These are phyloP conservation scores for Naumovozyma dairenensis DNA, from an alignment of 805 yeast genomes.

Conservation along the genomic window DNA sequence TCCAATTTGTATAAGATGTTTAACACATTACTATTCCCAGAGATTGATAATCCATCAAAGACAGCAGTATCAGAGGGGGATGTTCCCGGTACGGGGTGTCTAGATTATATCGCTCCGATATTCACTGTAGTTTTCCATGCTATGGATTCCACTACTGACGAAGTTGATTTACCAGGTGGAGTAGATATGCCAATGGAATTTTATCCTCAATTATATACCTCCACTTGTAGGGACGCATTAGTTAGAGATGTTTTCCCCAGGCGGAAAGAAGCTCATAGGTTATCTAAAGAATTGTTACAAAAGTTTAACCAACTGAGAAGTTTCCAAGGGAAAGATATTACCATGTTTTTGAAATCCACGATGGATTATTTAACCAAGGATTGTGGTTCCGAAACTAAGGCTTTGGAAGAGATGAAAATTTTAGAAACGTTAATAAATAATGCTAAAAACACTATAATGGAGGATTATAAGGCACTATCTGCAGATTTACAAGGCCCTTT, in stretches of 20 bases:
- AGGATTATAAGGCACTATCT: slow-evolving; percentile 21
- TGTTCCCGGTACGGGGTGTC: slow-evolving; percentile 15
- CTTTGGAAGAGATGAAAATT: slow-evolving; percentile 6
- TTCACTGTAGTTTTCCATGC: slow-evolving; percentile 27
- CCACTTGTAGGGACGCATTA: slow-evolving; percentile 18
- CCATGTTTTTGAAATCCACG: slow-evolving; percentile 21
- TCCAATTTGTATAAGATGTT: slow-evolving; percentile 27
- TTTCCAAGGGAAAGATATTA: slow-evolving; percentile 25
- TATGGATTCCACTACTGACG: slow-evolving; percentile 20
- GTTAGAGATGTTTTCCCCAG: slow-evolving; percentile 18
- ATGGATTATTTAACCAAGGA: slow-evolving; percentile 18
- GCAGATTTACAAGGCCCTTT: slow-evolving; percentile 20
- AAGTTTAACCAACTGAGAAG: slow-evolving; percentile 22
- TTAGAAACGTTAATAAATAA: slow-evolving; percentile 10
- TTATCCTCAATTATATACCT: slow-evolving; percentile 27
- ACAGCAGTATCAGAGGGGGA: slow-evolving; percentile 1
- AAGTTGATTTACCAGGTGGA: slow-evolving; percentile 14
- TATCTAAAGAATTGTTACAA: slow-evolving; percentile 12
- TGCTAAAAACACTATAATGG: slow-evolving; percentile 13
- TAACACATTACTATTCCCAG: slow-evolving; percentile 23
- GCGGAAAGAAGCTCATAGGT: slow-evolving; percentile 14
- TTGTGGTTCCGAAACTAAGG: slow-evolving; percentile 3
- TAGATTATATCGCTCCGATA: slow-evolving; percentile 20
- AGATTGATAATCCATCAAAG: slow-evolving; percentile 10
- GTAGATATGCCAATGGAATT: slow-evolving; percentile 26